Percentiles rank a stretch among this genome's conserved stretches.
phyloP scores from a whole-genome alignment of 331 rosid species.

The Malus hybrid region DNA sequence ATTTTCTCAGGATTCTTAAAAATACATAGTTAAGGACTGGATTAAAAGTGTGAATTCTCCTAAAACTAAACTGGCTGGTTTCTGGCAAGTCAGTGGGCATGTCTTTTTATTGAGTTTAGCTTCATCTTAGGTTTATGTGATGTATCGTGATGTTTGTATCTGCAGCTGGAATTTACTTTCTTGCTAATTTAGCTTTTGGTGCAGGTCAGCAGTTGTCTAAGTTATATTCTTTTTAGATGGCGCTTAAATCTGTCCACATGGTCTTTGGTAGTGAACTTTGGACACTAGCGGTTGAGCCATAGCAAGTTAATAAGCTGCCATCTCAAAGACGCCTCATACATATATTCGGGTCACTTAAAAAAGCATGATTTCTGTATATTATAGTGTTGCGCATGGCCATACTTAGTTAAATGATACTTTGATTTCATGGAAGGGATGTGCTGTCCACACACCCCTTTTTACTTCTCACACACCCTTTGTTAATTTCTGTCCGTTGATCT shows the following conservation, averaged over 20 bases:
- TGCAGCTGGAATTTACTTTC: constrained; percentile 3
- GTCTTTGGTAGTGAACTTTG: constrained; percentile 1
- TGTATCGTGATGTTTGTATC: neutral
- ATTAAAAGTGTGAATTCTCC: neutral
- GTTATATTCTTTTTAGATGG: constrained; percentile 5
- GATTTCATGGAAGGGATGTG: too few species aligned
- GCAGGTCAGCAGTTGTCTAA: constrained; percentile 16
- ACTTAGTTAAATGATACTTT: too few species aligned
- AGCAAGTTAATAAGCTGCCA: neutral
- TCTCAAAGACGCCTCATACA: neutral
- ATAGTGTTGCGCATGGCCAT: neutral
- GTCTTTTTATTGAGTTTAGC: constrained; percentile 4
- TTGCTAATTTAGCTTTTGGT: constrained; percentile 3
- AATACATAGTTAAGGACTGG: neutral
- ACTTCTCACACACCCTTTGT: too few species aligned
- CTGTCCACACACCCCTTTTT: too few species aligned
- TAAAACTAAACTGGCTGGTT: neutral
- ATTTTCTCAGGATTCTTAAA: neutral
- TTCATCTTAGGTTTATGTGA: neutral
- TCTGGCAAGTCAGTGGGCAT: neutral
- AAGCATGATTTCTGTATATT: neutral
- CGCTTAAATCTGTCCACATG: constrained; percentile 8
- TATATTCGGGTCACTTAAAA: neutral
- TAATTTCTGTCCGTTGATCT: too few species aligned
- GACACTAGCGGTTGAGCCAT: neutral